A percentile compares a stretch with the other conserved stretches of the same genome.
phyloP scores from a whole-genome alignment of 192 early-diverging fungal species.

The Thoreauomyces humboldtii region DNA sequence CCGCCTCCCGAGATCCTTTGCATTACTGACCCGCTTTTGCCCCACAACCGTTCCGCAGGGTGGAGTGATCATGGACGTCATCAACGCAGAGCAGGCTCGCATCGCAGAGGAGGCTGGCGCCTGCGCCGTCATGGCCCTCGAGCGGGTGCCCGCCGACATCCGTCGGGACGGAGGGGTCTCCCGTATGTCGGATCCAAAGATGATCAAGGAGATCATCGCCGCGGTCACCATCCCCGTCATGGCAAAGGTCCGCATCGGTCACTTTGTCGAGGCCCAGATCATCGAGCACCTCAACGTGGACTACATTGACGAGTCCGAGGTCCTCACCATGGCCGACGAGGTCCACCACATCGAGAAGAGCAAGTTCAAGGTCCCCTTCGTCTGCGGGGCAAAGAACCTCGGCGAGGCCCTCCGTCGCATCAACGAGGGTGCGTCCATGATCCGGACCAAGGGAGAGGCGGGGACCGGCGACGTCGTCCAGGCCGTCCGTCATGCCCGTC shows the following conservation, averaged over 20 bases:
- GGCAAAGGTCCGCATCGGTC: conserved; percentile 98
- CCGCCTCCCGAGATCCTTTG: too few relatives aligned
- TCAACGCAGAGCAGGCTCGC: conserved; percentile 94
- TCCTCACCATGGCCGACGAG: conserved; percentile 95
- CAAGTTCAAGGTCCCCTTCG: conserved; percentile 89
- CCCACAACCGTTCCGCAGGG: conserved; percentile 73
- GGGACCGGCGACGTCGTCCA: conserved; percentile 98
- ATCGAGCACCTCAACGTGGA: conserved; percentile 87
- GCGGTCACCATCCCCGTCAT: conserved; percentile 98
- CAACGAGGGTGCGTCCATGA: conserved; percentile 96
- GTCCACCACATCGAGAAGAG: conserved; percentile 94
- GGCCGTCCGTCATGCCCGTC: conserved; percentile 94
- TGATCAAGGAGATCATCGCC: conserved; percentile 94
- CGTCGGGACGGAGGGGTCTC: conserved; percentile 93
- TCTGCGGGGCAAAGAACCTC: conserved; percentile 95
- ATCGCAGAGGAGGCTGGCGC: conserved; percentile 98
- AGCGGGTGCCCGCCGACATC: conserved; percentile 98
- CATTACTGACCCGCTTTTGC: too few relatives aligned
- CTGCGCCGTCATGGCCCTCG: conserved; percentile 94
- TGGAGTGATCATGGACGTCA: conserved; percentile 99
- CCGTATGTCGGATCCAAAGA: conserved; percentile 97
- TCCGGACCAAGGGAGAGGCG: conserved; percentile 97
- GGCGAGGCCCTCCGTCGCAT: conserved; percentile 96
- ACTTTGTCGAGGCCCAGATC: conserved; percentile 98
- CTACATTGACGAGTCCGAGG: conserved; percentile 98